Conservation (phyloP, 2,329 filamentous ascomycete genomes). For the Claviceps sp. region DNA sequence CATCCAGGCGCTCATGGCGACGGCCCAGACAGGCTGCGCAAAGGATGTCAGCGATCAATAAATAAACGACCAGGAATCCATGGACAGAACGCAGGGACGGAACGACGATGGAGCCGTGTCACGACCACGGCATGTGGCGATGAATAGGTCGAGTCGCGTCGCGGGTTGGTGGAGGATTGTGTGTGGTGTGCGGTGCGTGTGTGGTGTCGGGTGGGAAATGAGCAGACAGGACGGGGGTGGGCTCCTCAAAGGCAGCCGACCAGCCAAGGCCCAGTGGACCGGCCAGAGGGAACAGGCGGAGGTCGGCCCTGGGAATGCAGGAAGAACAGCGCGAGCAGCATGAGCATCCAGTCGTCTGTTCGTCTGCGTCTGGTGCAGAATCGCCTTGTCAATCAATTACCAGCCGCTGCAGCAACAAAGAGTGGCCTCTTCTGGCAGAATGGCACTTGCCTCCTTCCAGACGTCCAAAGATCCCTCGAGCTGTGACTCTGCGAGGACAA, state of each 20-base stretch:
- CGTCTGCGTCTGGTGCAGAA: not conserved
- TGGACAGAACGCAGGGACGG: constrained; percentile 22
- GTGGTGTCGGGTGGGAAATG: constrained; percentile 19
- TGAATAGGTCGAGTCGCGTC: constrained; percentile 27
- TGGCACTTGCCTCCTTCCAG: not conserved
- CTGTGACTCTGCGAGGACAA: not conserved
- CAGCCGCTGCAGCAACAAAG: not conserved
- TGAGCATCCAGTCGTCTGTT: not conserved
- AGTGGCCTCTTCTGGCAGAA: not conserved
- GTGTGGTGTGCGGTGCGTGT: constrained; percentile 11
- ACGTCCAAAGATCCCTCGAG: not conserved
- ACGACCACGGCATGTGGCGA: constrained; percentile 27
- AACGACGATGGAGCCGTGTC: constrained; percentile 34
- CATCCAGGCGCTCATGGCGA: constrained; percentile 60
- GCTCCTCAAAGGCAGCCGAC: not conserved
- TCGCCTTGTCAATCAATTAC: not conserved
- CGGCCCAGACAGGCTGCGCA: constrained; percentile 30
- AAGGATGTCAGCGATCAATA: constrained; percentile 32
- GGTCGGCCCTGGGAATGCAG: not conserved
- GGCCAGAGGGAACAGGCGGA: not conserved
- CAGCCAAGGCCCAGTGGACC: not conserved
- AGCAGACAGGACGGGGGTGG: constrained; percentile 7
- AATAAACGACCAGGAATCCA: constrained; percentile 26
- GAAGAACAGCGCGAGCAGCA: not conserved
- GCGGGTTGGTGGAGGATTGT: constrained; percentile 27